Conservation (phyloP, 495 filamentous ascomycete genomes). For the Parathielavia hyrcaniae region DNA sequence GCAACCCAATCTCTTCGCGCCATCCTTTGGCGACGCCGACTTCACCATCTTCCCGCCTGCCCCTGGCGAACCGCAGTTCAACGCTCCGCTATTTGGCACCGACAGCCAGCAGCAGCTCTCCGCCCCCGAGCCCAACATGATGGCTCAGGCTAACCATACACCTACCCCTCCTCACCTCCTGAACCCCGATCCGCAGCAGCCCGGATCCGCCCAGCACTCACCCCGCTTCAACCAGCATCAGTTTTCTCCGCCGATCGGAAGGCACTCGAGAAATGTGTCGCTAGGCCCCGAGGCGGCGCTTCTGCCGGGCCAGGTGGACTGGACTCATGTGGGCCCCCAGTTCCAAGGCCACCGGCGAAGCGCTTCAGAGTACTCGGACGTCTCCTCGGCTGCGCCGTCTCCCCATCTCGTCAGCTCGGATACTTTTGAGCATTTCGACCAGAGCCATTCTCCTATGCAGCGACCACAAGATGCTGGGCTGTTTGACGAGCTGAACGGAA, state of each 20-base stretch:
- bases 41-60: slow-evolving; percentile 49
- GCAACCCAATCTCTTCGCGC: slow-evolving; percentile 32
- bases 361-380: slow-evolving; percentile 86
- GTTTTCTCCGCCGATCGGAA: slow-evolving; percentile 47
- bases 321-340: slow-evolving; percentile 57
- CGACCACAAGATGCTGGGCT: slow-evolving; percentile 63
- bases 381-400: slow-evolving; percentile 71
- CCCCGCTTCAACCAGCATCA: slow-evolving; percentile 53
- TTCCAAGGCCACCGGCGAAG: slow-evolving; percentile 75
- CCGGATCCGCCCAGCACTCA: slow-evolving; percentile 51
- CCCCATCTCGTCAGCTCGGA: slow-evolving; percentile 76
- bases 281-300: slow-evolving; percentile 73
- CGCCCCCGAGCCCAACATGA: slow-evolving; percentile 56
- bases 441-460: slow-evolving; percentile 73
- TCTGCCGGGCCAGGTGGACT: slow-evolving; percentile 60
- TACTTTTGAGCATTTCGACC: slow-evolving; percentile 66
- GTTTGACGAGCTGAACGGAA: slow-evolving; percentile 70
- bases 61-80: slow-evolving; percentile 40
- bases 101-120: slow-evolving; percentile 53
- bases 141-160: slow-evolving; percentile 54
- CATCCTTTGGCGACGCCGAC: slow-evolving; percentile 44
- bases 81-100: slow-evolving; percentile 43
- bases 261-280: slow-evolving; percentile 72
- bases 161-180: slow-evolving; percentile 67
- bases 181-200: slow-evolving; percentile 52